These are phyloP conservation scores for Starmerella sirachaensis DNA, from an alignment of 805 yeast genomes.

Conservation along the genomic window DNA sequence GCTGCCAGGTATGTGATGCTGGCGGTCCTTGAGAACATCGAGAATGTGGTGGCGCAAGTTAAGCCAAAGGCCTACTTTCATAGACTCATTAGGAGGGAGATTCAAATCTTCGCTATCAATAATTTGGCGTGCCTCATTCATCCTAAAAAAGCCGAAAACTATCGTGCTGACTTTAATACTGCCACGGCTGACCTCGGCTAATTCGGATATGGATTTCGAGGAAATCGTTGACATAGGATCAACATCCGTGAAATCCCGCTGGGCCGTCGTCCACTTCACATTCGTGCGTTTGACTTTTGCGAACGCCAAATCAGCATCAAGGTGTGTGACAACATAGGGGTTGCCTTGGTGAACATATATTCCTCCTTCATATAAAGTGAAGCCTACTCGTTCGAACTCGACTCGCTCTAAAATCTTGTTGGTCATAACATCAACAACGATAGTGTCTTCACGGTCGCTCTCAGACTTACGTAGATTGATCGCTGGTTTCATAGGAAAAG, in stretches of 20 bases:
- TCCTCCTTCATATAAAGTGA: conserved; percentile 85
- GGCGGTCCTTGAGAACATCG: conserved; percentile 43
- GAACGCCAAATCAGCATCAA: conserved; percentile 61
- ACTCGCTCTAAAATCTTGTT: conserved; percentile 73
- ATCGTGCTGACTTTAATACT: conserved; percentile 54
- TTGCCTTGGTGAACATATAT: conserved; percentile 89
- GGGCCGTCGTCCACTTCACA: conserved; percentile 89
- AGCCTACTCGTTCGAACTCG: conserved; percentile 78
- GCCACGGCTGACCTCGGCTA: conserved; percentile 46
- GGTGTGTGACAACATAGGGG: conserved; percentile 75
- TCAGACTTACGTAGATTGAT: conserved; percentile 78
- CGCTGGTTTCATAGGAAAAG: conserved; percentile 60
- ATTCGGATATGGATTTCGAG: background rate
- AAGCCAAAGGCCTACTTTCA: conserved; percentile 82
- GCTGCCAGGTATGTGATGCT: conserved; percentile 68
- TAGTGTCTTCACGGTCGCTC: conserved; percentile 63
- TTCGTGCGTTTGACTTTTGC: conserved; percentile 81
- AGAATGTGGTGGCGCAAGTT: conserved; percentile 65
- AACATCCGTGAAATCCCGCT: conserved; percentile 84
- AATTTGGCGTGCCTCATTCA: conserved; percentile 64
- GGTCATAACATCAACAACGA: conserved; percentile 80
- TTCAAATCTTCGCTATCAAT: conserved; percentile 87
- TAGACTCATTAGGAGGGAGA: conserved; percentile 63
- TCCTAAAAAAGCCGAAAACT: conserved; percentile 88
- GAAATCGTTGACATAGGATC: conserved; percentile 43